Evolutionary conservation across 169 alveolate species (phyloP), one percentile per base, ranked within the genome.

Genomic region (Ichthyophthirius multifiliis): DNA sequence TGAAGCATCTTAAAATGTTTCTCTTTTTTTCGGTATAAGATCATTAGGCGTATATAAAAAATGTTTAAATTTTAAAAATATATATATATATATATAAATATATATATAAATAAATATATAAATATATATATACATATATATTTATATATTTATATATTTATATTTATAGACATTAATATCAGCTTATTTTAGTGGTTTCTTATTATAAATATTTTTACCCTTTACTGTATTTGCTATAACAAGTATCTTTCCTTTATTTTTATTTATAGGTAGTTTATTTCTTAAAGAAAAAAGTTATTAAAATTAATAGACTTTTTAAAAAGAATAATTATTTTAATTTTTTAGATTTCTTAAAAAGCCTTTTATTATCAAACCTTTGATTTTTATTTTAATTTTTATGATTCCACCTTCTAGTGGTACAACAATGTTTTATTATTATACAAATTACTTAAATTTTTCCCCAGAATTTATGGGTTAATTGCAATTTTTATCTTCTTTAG

Each of bases 391-490:
- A 79, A 62, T 93, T 55, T 94, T 94, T 71, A 87, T 92, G 80
- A 41, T 88, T 23, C 84, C 89, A 9, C 96, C 96, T n/a, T 90
- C 92, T 35, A 89, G 96, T 65, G 98, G 98, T 12, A 99, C 97
- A 75, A 98, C 99, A 1, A 91, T 98, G 92, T 97, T 97, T 89
- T 98, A 95, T 89, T 98, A 88, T 83, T 94, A 96, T 71, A 96
- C 99, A 4, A 95, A 95, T 83, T 95, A 90, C 23, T 90, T 97
- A 65, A 95, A 97, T 12, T 97, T 98, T 82, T 88, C 95, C 27
- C 98, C 99, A 20, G 92, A 96, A 31, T 96, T 97, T 84, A 94
- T 97, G 94, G 99, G 99, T 2, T 90, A 96, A n/a, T 83, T 98
- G 67, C 85, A 98, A 87, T 87, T 98, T 35, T 90, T 97, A 31